Percentiles rank a stretch among this genome's conserved stretches.
These are phyloP conservation scores for Arctostaphylos glauca DNA, from an alignment of 148 eudicot species.

Conservation along the genomic window DNA sequence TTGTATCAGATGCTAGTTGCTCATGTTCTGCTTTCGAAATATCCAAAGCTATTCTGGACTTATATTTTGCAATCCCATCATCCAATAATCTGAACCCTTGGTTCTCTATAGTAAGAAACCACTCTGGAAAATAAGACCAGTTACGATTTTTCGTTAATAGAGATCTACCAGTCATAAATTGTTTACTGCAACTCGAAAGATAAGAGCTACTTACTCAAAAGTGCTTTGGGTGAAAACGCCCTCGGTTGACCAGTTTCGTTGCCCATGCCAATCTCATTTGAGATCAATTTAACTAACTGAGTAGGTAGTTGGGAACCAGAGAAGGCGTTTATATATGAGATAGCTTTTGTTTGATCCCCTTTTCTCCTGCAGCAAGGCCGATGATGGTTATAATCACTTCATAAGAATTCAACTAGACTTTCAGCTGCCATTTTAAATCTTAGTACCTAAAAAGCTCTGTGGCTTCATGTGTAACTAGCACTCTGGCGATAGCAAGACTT, in stretches of 20 bases:
- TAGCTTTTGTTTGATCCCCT: conserved; percentile 44
- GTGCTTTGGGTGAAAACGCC: conserved; percentile 50
- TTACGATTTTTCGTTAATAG: background rate
- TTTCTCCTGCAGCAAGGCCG: conserved; percentile 33
- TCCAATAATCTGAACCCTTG: conserved; percentile 22
- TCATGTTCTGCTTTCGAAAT: conserved; percentile 14
- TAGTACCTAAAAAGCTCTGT: conserved; percentile 43
- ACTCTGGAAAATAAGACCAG: conserved; percentile 35
- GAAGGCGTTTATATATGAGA: conserved; percentile 49
- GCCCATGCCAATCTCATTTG: conserved; percentile 28
- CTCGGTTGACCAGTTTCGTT: conserved; percentile 31
- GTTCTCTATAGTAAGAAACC: conserved; percentile 33
- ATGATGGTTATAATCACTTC: background rate
- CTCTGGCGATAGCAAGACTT: conserved; percentile 36
- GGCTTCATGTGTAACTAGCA: conserved; percentile 51
- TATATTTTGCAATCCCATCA: conserved; percentile 7
- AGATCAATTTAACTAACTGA: conserved; percentile 37
- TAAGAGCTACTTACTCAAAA: conserved; percentile 41
- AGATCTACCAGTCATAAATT: background rate
- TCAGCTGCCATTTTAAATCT: background rate
- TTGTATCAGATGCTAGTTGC: background rate
- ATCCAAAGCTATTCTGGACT: conserved; percentile 17
- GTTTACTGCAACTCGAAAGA: background rate
- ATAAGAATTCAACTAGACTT: background rate
- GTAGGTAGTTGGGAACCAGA: conserved; percentile 42